These are phyloP conservation scores for Penicillium simplicissimum DNA, from an alignment of 495 filamentous ascomycete genomes.

Conservation along the genomic window DNA sequence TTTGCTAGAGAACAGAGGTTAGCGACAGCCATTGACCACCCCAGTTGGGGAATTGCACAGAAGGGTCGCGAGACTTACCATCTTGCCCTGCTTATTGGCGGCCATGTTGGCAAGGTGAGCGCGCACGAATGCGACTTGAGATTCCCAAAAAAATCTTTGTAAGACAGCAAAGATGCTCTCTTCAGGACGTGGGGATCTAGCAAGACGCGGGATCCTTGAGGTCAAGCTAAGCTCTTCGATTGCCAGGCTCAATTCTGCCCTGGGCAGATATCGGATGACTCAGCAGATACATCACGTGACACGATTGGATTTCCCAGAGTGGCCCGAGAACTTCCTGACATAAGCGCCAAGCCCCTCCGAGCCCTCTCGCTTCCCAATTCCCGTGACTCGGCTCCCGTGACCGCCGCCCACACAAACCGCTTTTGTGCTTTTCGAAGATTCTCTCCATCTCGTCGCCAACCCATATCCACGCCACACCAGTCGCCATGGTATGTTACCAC, in stretches of 20 bases:
- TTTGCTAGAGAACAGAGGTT: constrained; percentile 73
- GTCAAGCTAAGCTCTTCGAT: constrained; percentile 28
- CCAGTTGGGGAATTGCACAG: constrained; percentile 28
- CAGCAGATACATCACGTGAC: constrained; percentile 8
- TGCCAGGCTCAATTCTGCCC: constrained; percentile 25
- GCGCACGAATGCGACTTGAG: constrained; percentile 70
- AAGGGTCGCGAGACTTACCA: constrained; percentile 68
- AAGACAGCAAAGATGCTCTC: constrained; percentile 29
- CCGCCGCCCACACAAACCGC: constrained; percentile 44
- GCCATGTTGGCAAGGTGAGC: constrained; percentile 63
- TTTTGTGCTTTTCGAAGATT: constrained; percentile 42
- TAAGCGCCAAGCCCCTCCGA: constrained; percentile 39
- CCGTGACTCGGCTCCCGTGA: constrained; percentile 29
- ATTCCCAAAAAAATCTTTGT: constrained; percentile 55
- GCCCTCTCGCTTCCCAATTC: constrained; percentile 46
- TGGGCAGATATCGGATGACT: constrained; percentile 25
- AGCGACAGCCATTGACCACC: constrained; percentile 69
- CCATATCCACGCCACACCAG: constrained; percentile 47
- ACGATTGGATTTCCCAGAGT: neutral
- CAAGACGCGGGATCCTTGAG: constrained; percentile 22
- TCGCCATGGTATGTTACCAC: constrained; percentile 50
- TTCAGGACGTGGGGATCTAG: constrained; percentile 21
- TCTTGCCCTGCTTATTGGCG: constrained; percentile 94
- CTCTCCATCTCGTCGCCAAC: constrained; percentile 46
- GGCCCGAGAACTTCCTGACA: constrained; percentile 7